A percentile compares a stretch with the other conserved stretches of the same genome.
phyloP scores from a whole-genome alignment of 345 rosid species.

The Cardiospermum halicacabum region DNA sequence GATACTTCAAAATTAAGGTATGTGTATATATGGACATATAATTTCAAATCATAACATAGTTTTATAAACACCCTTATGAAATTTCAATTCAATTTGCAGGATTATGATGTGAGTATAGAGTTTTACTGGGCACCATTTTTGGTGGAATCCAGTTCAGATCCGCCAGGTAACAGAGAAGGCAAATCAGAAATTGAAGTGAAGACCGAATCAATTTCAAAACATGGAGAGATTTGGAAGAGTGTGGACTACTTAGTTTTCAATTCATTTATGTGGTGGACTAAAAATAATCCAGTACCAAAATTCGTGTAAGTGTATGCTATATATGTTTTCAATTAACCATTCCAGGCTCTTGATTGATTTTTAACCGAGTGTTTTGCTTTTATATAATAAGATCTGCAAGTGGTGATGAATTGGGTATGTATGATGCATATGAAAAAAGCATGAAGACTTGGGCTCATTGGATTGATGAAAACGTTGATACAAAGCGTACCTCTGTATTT shows the following conservation, averaged over 20 bases:
- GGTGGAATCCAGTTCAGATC: conserved; percentile 88
- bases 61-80: not conserved
- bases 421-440: conserved; percentile 57
- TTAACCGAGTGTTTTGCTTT: not conserved
- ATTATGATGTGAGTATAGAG: conserved; percentile 85
- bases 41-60: not conserved
- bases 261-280: conserved; percentile 98
- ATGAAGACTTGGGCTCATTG: conserved; percentile 72
- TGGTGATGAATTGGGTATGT: conserved; percentile 70
- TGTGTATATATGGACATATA: too few relatives aligned
- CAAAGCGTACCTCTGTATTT: conserved; percentile 72
- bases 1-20: conserved; percentile 68
- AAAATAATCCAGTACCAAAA: conserved; percentile 41
- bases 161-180: conserved; percentile 54
- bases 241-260: conserved; percentile 87
- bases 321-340: too few relatives aligned
- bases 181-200: conserved; percentile 45
- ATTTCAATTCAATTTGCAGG: conserved; percentile 29
- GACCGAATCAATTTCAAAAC: conserved; percentile 78
- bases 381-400: conserved; percentile 46
- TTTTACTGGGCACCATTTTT: conserved; percentile 97
- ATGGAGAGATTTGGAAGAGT: conserved; percentile 71
- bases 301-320: conserved; percentile 51
- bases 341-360: not conserved
- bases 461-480: conserved; percentile 64